Evolutionary conservation across 129 eudicot species (phyloP), one percentile per base, ranked within the genome.

Genomic region (Centrapalus pauciflorus): DNA sequence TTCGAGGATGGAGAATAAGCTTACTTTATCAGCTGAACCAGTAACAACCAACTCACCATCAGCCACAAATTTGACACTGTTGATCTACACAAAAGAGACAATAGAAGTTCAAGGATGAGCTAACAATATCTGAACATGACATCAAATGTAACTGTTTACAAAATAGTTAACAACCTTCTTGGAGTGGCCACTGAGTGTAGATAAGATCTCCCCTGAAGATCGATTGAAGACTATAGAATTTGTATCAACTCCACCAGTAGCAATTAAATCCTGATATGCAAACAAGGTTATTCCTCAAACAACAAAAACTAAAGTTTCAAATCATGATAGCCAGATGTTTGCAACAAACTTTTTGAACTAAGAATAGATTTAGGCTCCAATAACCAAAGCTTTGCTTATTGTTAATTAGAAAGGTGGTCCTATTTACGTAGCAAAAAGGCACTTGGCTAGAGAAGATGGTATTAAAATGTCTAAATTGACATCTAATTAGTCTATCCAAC

Each of bases 131-230:
- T 3, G 28, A 24, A 48, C 45, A 35, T 26, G 55, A 55, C 3
- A 48, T 19, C 23, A 61, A 58, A 29, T 4, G 24, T 23, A 23
- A 61, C 45, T 20, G 50, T 38, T 64, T 52, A 55, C 21, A 37
- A 65, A 81, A 48, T 40, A 69, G 33, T n/a, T 21, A 66, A 40
- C 56, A 65, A 34, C 98, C 98, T 86, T 93, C 87, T 93, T 93
- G 49, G 98, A 93, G 70, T 93, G 98, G 35, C 98, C 98, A 74
- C 92, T 93, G 43, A 93, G 96, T 24, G 92, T 93, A 24, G 98
- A 86, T 80, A 86, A 50, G 58, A 84, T 87, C 83, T 89, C 84
- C 68, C 95, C 96, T 57, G 95, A 77, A 28, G 95, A 66, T 66
- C 86, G 85, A 76, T 93, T 82, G 41, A 93, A 93, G 77, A 93